phyloP scores from a whole-genome alignment of 495 filamentous ascomycete genomes.

The Parathielavia hyrcaniae region DNA sequence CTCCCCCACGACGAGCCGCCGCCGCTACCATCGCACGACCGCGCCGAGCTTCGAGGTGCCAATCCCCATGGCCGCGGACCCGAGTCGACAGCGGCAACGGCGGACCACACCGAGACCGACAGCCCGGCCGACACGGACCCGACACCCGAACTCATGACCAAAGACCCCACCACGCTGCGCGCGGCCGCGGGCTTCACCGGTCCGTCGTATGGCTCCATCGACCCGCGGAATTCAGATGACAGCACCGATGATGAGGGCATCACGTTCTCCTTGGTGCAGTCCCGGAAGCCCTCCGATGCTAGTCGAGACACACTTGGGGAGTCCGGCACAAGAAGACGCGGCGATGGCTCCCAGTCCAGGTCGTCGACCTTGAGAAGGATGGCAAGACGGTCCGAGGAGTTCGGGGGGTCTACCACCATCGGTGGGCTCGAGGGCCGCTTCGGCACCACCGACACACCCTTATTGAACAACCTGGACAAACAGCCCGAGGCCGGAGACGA shows the following conservation, averaged over 20 bases:
- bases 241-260: conserved; percentile 19
- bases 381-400: conserved; percentile 34
- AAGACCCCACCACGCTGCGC: conserved; percentile 50
- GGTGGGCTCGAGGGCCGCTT: conserved; percentile 44
- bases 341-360: conserved; percentile 18
- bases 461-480: conserved; percentile 34
- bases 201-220: conserved; percentile 54
- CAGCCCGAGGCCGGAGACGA: conserved; percentile 24
- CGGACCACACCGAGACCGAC: conserved; percentile 17
- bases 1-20: background rate
- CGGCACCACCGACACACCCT: conserved; percentile 37
- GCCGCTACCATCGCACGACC: background rate
- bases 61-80: conserved; percentile 23
- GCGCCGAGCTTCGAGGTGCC: conserved; percentile 1
- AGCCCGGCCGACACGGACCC: conserved; percentile 13
- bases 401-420: conserved; percentile 39
- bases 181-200: conserved; percentile 52
- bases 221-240: conserved; percentile 24
- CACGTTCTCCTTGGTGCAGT: conserved; percentile 23
- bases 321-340: conserved; percentile 12
- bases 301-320: conserved; percentile 1
- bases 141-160: conserved; percentile 44
- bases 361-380: conserved; percentile 12
- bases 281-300: conserved; percentile 11
- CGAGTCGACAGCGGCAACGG: conserved; percentile 9